Conservation (phyloP, 768 basidiomycete species). For the Leucocoprinus leucothites region DNA sequence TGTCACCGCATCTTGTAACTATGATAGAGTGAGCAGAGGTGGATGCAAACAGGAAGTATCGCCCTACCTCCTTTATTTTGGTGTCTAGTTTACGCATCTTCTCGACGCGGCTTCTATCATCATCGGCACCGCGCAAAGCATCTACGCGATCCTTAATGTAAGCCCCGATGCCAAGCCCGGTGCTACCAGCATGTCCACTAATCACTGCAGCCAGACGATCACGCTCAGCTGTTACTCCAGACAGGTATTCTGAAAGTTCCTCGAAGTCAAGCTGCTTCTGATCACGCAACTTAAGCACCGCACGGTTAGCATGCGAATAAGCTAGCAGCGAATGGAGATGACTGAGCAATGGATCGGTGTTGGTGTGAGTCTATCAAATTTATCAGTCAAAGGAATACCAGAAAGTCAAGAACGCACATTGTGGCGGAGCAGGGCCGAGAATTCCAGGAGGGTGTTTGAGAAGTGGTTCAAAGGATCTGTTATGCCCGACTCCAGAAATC, state of each 20-base stretch:
- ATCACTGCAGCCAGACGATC: conserved; percentile 90
- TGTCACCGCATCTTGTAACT: conserved; percentile 96
- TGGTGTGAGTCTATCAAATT: conserved; percentile 70
- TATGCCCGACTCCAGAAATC: conserved; percentile 97
- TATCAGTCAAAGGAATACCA: neutral
- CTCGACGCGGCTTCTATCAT: conserved; percentile 89
- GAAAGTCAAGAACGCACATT: conserved; percentile 45
- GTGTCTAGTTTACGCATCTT: conserved; percentile 89
- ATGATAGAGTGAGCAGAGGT: conserved; percentile 13
- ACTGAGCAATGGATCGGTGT: conserved; percentile 85
- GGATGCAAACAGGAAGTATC: neutral
- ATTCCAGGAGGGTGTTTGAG: conserved; percentile 93
- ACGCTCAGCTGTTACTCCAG: conserved; percentile 88
- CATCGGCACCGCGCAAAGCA: conserved; percentile 86
- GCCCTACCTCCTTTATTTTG: conserved; percentile 90
- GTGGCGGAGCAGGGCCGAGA: conserved; percentile 86
- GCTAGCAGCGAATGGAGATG: conserved; percentile 89
- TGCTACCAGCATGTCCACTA: conserved; percentile 83
- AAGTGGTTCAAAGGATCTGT: conserved; percentile 97
- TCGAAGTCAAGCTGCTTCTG: conserved; percentile 99
- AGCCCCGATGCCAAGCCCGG: conserved; percentile 78
- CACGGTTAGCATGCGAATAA: conserved; percentile 91
- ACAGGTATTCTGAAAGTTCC: conserved; percentile 92
- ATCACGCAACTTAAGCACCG: conserved; percentile 93
- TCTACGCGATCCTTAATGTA: conserved; percentile 94